phyloP scores from a whole-genome alignment of 1,284 basidiomycete genomes.

The Anthracocystis setariae region DNA sequence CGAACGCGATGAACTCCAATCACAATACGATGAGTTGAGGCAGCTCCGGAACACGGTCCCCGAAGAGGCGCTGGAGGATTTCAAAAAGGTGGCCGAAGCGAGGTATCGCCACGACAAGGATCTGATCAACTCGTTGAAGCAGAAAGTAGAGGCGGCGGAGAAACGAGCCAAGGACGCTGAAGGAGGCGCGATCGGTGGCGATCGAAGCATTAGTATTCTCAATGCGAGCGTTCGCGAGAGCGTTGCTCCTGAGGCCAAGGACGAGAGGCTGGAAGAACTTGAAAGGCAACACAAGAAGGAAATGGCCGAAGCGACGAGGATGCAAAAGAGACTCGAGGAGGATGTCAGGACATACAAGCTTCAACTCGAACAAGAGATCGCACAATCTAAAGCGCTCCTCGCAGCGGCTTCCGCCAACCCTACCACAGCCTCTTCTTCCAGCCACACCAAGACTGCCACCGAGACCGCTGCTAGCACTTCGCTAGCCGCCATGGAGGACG shows the following conservation, averaged over 20 bases:
- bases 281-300: constrained; percentile 32
- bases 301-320: constrained; percentile 24
- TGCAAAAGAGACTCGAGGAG: constrained; percentile 34
- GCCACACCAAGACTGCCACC: neutral
- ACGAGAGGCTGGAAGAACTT: constrained; percentile 24
- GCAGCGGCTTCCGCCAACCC: constrained; percentile 10
- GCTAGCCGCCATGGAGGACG: constrained; percentile 43
- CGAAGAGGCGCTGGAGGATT: constrained; percentile 56
- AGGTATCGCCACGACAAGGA: constrained; percentile 51
- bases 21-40: constrained; percentile 62
- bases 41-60: constrained; percentile 51
- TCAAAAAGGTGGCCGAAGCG: constrained; percentile 54
- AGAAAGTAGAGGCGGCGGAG: constrained; percentile 45
- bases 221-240: constrained; percentile 37
- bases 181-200: constrained; percentile 11
- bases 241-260: constrained; percentile 21
- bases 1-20: constrained; percentile 61
- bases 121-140: constrained; percentile 45
- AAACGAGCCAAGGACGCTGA: constrained; percentile 29
- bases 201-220: constrained; percentile 42
- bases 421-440: constrained; percentile 4
- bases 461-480: constrained; percentile 9
- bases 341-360: constrained; percentile 41
- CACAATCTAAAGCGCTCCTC: constrained; percentile 34
- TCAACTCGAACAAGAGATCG: constrained; percentile 49